Evolutionary conservation across 2,329 filamentous ascomycete species (phyloP), one percentile per base, ranked within the genome.

Genomic region (Fusarium anguioides): DNA sequence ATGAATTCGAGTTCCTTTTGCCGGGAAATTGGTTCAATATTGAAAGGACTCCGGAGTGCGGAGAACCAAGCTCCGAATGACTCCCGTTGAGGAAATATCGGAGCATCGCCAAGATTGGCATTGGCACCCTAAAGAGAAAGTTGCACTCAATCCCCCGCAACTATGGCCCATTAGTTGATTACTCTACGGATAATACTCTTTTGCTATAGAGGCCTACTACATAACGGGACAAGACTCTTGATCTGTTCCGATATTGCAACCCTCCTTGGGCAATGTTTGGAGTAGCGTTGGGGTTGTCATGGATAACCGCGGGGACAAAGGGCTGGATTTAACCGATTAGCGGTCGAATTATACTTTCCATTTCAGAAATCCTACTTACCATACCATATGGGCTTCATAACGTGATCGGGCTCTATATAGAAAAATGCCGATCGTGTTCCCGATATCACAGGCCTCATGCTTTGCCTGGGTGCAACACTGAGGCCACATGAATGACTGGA

Each of bases 11-110:
- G 23, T 12, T 4, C 14, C 5, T 51, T 63, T 58, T 64, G 21
- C 50, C 60, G 59, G 44, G 4, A 31, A 29, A n/a, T 40, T 33
- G 17, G 12, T 14, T 26, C 23, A n/a, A 3, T 18, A 44, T 4
- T 41, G 48, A 37, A 44, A 17, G 12, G 23, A 41, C 31, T 33
- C 23, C 15, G 36, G 24, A 31, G 14, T 29, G 46, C 62, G 62
- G 62, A 65, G 61, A 46, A 54, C 44, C 47, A 65, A 60, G 47
- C 52, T 65, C 62, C 62, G 62, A 60, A 33, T 33, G 36, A 33
- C 23, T 11, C 62, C 55, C 10, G n/a, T 46, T 61, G 27, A 44
- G 62, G 62, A 65, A 65, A 65, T 45, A 12, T n/a, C 62, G 62
- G 62, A 65, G 46, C 47, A 44, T 64, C 40, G 18, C 60, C 41